Evolutionary conservation across 495 filamentous ascomycete species (phyloP).

Genomic region (Cenococcum geophilum): DNA sequence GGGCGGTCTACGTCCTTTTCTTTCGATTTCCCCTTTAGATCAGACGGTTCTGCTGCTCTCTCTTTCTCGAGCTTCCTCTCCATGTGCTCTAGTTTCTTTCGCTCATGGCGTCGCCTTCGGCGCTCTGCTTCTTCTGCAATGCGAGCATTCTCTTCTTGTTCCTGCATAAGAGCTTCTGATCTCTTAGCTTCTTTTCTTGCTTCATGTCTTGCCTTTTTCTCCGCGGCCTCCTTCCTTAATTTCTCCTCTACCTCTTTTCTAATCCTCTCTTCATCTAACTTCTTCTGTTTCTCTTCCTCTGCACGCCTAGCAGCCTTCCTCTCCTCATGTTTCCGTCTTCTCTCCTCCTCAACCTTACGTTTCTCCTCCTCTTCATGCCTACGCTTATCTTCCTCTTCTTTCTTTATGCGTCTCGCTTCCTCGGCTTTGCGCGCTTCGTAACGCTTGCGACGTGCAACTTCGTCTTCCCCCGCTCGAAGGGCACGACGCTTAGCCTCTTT

Average conservation of each 20-base stretch:
- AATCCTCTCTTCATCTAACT: background rate
- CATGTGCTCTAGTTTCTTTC: background rate
- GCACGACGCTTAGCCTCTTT: slow-evolving; percentile 24
- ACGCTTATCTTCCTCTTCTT: slow-evolving; percentile 50
- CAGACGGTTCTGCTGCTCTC: background rate
- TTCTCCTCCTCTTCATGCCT: slow-evolving; percentile 82
- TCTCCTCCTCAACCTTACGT: slow-evolving; percentile 38
- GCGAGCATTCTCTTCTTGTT: slow-evolving; percentile 8
- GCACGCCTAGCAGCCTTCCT: slow-evolving; percentile 3
- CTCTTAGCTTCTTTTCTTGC: slow-evolving; percentile 14
- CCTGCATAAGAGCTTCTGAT: background rate
- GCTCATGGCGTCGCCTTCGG: slow-evolving; percentile 15
- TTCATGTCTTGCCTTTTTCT: slow-evolving; percentile 3
- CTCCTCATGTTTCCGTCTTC: slow-evolving; percentile 12
- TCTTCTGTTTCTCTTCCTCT: slow-evolving; percentile 4
- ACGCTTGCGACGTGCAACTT: slow-evolving; percentile 20
- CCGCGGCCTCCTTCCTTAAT: background rate
- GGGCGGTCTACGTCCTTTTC: slow-evolving; percentile 4
- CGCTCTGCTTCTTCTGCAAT: slow-evolving; percentile 16
- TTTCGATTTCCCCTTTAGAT: background rate
- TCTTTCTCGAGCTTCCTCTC: slow-evolving; percentile 20
- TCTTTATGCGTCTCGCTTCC: slow-evolving; percentile 9
- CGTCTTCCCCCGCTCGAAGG: slow-evolving; percentile 19
- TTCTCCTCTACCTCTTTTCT: slow-evolving; percentile 1
- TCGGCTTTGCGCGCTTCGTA: slow-evolving; percentile 11